Base-by-base conservation (phyloP, 202 grass and related monocot genomes). In the Brachypodium distachyon region DNA sequence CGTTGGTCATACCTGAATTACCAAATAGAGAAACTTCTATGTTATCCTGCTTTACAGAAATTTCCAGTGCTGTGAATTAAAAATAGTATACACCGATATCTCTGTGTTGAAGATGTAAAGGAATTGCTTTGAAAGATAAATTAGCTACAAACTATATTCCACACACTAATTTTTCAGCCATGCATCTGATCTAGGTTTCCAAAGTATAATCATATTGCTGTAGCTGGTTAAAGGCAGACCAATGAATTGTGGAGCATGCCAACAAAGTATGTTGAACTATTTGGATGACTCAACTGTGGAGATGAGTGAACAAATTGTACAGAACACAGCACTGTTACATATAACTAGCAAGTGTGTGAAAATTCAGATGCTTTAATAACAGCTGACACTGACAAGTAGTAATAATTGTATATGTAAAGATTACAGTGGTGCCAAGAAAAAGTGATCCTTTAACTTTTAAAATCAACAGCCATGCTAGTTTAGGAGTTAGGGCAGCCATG, bases 1-100 rank as follows among this genome's bases (percentile, higher is more conserved):
- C 66, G 81, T 29, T 86, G 72, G 82, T 97, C 94, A 61, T 97
- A 97, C 94, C 94, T 97, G 65, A 77, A 84, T 55, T 74, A 39
- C 3, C 81, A 70, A 57, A 46, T 33, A 47, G 44, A 61, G 19
- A 73, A 61, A 60, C 37, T 9, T 13, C 17, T 51, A 51, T 74
- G 44, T 83, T 69, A 74, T 31, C 33, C 53, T 83, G 14, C 22
- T 82, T 66, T 72, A 78, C 16, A 59, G 21, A 69, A 33, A 26
- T 34, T 74, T 7, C 52, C 7, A 72, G 12, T 70, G 48, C 17
- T 58, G 48, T 32, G 3, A 77, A 51, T 10, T 32, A 57, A 19
- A 87, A 12, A 11, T 33, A 38, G 0, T 39, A 2, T 32, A 48
- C 56, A 16, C 17, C 16, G 47, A 12, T 21, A 65, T 54, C 5